Evolutionary conservation across 768 basidiomycete species (phyloP).

Genomic region (Albatrellus ellisii): DNA sequence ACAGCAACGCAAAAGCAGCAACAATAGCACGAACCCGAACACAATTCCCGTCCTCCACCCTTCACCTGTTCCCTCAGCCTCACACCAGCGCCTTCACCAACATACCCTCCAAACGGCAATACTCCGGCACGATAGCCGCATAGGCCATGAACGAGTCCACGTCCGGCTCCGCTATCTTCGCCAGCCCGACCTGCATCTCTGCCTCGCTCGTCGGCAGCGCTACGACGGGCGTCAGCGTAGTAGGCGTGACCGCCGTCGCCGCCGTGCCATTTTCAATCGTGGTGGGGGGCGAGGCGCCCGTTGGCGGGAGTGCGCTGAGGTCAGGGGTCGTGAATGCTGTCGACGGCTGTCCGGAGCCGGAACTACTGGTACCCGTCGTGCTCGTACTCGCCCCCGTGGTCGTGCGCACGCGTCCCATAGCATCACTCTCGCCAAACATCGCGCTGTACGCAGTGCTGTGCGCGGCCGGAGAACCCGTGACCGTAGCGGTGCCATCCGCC

Average conservation of each 20-base stretch:
- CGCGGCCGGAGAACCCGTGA: not conserved
- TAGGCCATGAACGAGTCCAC: constrained; percentile 78
- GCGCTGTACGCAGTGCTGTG: not conserved
- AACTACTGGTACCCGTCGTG: constrained; percentile 25
- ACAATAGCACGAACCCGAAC: no score
- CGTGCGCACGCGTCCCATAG: constrained; percentile 36
- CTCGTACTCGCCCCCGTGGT: constrained; percentile 30
- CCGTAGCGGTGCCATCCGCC: constrained; percentile 6
- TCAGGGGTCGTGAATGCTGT: constrained; percentile 56
- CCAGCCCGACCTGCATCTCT: constrained; percentile 64
- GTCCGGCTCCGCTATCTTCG: constrained; percentile 76
- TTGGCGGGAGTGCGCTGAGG: constrained; percentile 19
- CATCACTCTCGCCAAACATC: constrained; percentile 29
- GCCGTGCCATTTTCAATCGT: constrained; percentile 20
- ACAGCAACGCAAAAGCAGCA: no score
- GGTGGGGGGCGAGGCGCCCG: constrained; percentile 17
- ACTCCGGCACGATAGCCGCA: constrained; percentile 77
- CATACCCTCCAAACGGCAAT: constrained; percentile 67
- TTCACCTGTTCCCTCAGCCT: not conserved
- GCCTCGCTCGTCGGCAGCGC: constrained; percentile 60
- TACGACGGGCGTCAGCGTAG: constrained; percentile 54
- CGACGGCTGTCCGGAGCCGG: constrained; percentile 21
- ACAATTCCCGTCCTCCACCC: not conserved
- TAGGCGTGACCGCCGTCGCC: constrained; percentile 35
- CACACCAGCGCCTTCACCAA: constrained; percentile 48